Conservation (phyloP, 306 rosid species). For the Prunus davidiana region DNA sequence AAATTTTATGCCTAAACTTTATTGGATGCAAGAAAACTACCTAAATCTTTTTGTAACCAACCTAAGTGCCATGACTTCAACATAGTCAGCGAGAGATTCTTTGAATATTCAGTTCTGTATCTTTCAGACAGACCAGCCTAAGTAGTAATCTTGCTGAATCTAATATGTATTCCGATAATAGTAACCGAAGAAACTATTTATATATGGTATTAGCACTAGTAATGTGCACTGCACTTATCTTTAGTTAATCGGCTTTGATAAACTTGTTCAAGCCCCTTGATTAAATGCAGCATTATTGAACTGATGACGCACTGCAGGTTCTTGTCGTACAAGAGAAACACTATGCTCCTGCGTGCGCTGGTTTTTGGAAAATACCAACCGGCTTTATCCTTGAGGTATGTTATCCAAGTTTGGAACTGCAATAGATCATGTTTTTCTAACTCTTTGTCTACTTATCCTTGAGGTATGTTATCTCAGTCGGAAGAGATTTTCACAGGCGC, state of each 20-base stretch:
- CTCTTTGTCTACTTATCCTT: constrained; percentile 5
- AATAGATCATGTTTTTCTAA: background rate
- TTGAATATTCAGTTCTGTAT: no score
- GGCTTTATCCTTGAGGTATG: constrained; percentile 89
- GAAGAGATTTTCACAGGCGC: constrained; percentile 94
- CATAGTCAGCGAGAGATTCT: background rate
- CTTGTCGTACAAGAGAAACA: constrained; percentile 95
- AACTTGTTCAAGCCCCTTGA: background rate
- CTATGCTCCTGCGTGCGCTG: constrained; percentile 48
- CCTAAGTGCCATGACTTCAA: background rate
- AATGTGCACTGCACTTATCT: background rate
- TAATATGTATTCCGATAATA: no score
- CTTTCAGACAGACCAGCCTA: no score
- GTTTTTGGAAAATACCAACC: constrained; percentile 96
- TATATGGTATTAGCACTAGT: no score
- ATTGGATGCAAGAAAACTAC: background rate
- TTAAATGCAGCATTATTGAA: background rate
- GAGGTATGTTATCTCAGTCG: constrained; percentile 36
- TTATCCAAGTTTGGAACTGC: constrained; percentile 12
- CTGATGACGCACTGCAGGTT: constrained; percentile 42
- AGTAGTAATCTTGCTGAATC: no score
- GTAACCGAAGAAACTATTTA: no score
- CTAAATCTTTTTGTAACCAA: background rate
- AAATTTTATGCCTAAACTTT: background rate
- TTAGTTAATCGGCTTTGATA: background rate